These are phyloP conservation scores for Leccinum subgranulosum DNA, from an alignment of 768 basidiomycete genomes.

Conservation along the genomic window DNA sequence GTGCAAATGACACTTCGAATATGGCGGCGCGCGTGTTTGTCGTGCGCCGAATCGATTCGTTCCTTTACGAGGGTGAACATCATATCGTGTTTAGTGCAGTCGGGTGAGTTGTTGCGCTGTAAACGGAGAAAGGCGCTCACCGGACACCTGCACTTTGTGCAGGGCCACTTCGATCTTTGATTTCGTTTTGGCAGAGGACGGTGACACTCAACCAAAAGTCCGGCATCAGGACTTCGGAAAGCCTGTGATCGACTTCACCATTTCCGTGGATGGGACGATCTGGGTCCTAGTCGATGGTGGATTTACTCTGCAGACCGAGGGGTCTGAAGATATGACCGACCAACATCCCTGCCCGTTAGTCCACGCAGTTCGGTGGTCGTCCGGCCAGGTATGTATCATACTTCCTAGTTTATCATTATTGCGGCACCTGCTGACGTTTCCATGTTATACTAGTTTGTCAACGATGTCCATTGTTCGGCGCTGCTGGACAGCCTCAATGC, in stretches of 20 bases:
- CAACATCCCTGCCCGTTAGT: slow-evolving; percentile 24
- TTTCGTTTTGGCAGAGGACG: slow-evolving; percentile 32
- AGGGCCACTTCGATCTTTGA: slow-evolving; percentile 72
- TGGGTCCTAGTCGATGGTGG: slow-evolving; percentile 51
- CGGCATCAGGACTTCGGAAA: slow-evolving; percentile 47
- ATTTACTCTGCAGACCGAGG: slow-evolving; percentile 28
- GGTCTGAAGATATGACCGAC: slow-evolving; percentile 5
- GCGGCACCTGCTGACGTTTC: neutral
- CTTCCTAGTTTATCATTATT: neutral
- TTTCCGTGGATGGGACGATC: slow-evolving; percentile 36
- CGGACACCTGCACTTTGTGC: neutral
- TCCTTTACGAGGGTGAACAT: slow-evolving; percentile 34
- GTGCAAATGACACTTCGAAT: slow-evolving; percentile 17
- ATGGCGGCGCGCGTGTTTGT: slow-evolving; percentile 46
- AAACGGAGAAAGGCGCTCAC: neutral
- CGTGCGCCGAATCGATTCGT: slow-evolving; percentile 52
- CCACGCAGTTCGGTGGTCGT: slow-evolving; percentile 32
- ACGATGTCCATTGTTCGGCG: slow-evolving; percentile 16
- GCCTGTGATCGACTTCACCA: slow-evolving; percentile 60
- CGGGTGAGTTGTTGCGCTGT: slow-evolving; percentile 49
- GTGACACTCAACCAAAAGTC: slow-evolving; percentile 23
- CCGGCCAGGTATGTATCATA: slow-evolving; percentile 37
- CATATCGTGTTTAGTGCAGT: slow-evolving; percentile 65
- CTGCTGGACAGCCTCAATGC: slow-evolving; percentile 48
- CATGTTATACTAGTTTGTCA: slow-evolving; percentile 17